phyloP scores from a whole-genome alignment of 1,284 basidiomycete species.

The Agaricales sp. region DNA sequence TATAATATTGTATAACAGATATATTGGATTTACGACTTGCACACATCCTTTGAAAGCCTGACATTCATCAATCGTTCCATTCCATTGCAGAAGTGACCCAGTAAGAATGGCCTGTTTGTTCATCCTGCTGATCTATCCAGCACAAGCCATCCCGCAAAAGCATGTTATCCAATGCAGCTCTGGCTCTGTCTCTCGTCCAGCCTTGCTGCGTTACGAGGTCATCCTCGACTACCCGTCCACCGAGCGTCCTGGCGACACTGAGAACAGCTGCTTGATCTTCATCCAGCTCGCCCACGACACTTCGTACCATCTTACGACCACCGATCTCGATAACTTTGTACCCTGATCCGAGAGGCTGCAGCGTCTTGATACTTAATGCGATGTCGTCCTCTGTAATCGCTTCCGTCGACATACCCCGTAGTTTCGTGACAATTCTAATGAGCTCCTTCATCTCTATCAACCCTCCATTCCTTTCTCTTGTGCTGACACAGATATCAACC shows the following conservation, averaged over 20 bases:
- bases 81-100: conserved; percentile 80
- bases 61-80: conserved; percentile 50
- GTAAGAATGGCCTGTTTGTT: conserved; percentile 50
- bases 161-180: conserved; percentile 81
- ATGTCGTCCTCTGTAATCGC: conserved; percentile 80
- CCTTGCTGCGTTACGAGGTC: conserved; percentile 47
- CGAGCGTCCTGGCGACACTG: conserved; percentile 57
- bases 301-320: conserved; percentile 61
- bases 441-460: conserved; percentile 86
- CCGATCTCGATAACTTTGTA: conserved; percentile 77
- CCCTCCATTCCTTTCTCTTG: conserved; percentile 83
- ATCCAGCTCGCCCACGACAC: conserved; percentile 71
- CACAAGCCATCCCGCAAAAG: conserved; percentile 83
- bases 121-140: conserved; percentile 89
- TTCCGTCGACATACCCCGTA: conserved; percentile 60
- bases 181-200: conserved; percentile 73
- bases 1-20: neutral
- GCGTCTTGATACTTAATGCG: conserved; percentile 74
- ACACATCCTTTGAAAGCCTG: too few relatives aligned
- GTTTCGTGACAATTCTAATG: conserved; percentile 63
- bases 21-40: too few relatives aligned
- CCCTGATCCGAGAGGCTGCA: conserved; percentile 82
- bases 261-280: conserved; percentile 74
- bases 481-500: conserved; percentile 91
- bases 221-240: conserved; percentile 55